phyloP scores from a whole-genome alignment of 805 yeast species.

The Kregervanrija fluxuum region DNA sequence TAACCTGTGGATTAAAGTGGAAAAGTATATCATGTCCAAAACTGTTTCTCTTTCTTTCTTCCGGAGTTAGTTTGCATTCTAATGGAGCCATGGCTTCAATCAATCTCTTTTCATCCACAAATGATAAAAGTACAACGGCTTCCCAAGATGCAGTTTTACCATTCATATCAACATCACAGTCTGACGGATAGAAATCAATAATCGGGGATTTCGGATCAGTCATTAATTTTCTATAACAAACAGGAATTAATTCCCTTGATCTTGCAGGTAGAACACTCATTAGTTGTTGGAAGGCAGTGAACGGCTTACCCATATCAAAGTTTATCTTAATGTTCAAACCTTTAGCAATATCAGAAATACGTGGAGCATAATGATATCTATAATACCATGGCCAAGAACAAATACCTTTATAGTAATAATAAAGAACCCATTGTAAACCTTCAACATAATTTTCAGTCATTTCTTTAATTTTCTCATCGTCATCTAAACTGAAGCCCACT shows the following conservation, averaged over 20 bases:
- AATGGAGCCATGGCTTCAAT: constrained; percentile 64
- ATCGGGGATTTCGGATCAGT: constrained; percentile 81
- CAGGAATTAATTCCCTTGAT: constrained; percentile 73
- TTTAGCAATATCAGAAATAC: constrained; percentile 75
- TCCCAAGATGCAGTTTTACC: constrained; percentile 98
- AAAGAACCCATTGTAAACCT: constrained; percentile 95
- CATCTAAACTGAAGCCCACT: constrained; percentile 58
- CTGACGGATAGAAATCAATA: constrained; percentile 81
- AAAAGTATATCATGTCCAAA: constrained; percentile 67
- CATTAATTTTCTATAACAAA: constrained; percentile 74
- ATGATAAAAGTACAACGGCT: constrained; percentile 87
- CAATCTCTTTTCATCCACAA: constrained; percentile 79
- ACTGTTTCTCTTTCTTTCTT: constrained; percentile 66
- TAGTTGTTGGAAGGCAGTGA: constrained; percentile 88
- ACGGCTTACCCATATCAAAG: constrained; percentile 70
- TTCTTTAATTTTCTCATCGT: constrained; percentile 51
- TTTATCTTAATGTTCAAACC: constrained; percentile 61
- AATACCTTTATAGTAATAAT: constrained; percentile 83
- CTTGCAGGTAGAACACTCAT: constrained; percentile 97
- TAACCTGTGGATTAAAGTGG: constrained; percentile 69
- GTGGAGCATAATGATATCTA: constrained; percentile 86
- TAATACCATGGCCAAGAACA: constrained; percentile 97
- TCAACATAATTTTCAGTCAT: constrained; percentile 78
- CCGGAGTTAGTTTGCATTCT: constrained; percentile 54
- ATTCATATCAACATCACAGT: constrained; percentile 82